Evolutionary conservation across 441 rosid species (phyloP), one percentile per base, ranked within the genome.

Genomic region (Pelargonium fulgidum): DNA sequence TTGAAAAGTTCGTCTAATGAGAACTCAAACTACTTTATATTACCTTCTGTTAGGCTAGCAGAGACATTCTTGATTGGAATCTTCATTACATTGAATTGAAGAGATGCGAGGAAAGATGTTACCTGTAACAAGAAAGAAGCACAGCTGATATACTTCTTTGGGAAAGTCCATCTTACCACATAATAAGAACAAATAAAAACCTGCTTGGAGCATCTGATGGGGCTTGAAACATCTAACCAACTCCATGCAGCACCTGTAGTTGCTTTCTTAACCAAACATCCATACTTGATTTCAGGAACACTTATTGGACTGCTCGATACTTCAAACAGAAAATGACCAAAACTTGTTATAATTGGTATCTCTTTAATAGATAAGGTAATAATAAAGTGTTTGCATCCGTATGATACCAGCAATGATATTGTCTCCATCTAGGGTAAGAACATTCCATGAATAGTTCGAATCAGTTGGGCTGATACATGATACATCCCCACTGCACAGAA

Each of bases 231-330:
- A 74, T 76, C 76, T 17, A 75, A 79, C 97, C 99, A 93, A 70
- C 68, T 75, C 96, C 95, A 93, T 33, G 77, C 47, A 33, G 71
- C 67, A 78, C 65, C 78, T 69, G 84, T 66, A 70, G 70, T 74
- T 66, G 77, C 75, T 71, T 83, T 80, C 48, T 81, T 70, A 65
- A 65, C 74, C 72, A 81, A 84, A 80, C 66, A 80, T 39, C 96
- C 97, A 62, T 88, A 89, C 79, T 80, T 87, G 73, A 93, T 81
- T 70, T 81, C 77, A 66, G 97, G 96, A 80, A 89, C 72, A 80
- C 79, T 87, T 62, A 85, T 75, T 41, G 90, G 97, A 79, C 96
- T 93, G 89, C 99, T 91, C 67, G 81, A 87, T 67, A 88, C 97
- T 93, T 75, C 75, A 68, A 19, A 58, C 64, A 54, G 64, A 33